Conservation (phyloP, 768 basidiomycete genomes). For the Pisolithus tinctorius region DNA sequence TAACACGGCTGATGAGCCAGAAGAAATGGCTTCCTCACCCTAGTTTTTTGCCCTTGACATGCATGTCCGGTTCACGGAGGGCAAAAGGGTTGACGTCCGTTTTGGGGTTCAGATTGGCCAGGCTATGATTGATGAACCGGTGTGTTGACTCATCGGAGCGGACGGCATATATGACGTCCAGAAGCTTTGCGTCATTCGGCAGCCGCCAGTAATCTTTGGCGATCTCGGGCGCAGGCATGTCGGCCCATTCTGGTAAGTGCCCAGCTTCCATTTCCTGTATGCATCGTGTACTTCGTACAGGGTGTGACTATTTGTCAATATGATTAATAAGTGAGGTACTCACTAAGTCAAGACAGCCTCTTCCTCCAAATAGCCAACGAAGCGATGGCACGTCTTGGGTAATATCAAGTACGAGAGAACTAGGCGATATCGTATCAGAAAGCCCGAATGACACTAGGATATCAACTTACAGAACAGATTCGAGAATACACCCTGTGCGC, state of each 20-base stretch:
- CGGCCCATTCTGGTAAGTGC: constrained; percentile 72
- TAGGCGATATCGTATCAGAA: constrained; percentile 24
- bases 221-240: constrained; percentile 75
- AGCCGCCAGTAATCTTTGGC: constrained; percentile 96
- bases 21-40: constrained; percentile 43
- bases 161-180: constrained; percentile 88
- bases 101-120: constrained; percentile 74
- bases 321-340: constrained; percentile 24
- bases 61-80: constrained; percentile 82
- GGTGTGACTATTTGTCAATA: constrained; percentile 6
- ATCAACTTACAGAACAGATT: constrained; percentile 71
- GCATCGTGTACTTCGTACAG: constrained; percentile 57
- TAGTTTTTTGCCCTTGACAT: constrained; percentile 66
- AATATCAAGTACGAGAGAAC: constrained; percentile 76
- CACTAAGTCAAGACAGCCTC: constrained; percentile 92
- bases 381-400: constrained; percentile 76
- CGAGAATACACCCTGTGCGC: constrained; percentile 88
- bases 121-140: constrained; percentile 91
- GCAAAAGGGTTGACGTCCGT: constrained; percentile 90
- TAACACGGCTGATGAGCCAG: constrained; percentile 4
- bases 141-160: constrained; percentile 92
- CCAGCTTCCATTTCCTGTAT: constrained; percentile 81
- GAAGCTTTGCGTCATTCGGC: constrained; percentile 58
- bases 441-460: constrained; percentile 7
- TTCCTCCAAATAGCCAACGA: constrained; percentile 90